Evolutionary conservation across 176 grass and related monocot species (phyloP).

Genomic region (Phoenix dactylifera): DNA sequence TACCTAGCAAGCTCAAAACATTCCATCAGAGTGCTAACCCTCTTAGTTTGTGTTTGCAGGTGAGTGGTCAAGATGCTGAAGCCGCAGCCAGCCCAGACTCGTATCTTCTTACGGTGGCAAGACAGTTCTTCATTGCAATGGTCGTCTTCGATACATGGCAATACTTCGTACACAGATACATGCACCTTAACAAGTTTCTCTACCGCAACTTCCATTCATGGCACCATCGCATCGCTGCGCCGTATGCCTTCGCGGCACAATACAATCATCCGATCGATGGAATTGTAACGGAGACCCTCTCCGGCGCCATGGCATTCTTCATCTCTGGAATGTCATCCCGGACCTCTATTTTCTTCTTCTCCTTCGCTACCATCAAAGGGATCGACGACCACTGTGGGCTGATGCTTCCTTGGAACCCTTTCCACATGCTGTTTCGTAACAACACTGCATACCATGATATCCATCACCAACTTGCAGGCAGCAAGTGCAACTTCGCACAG

Average conservation of each 20-base stretch:
- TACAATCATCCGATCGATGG: slow-evolving; percentile 58
- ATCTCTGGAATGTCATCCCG: slow-evolving; percentile 24
- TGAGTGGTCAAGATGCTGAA: too few relatives aligned
- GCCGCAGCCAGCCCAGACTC: background rate
- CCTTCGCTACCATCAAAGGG: slow-evolving; percentile 46
- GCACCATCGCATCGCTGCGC: slow-evolving; percentile 54
- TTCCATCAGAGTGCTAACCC: too few relatives aligned
- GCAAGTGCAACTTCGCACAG: slow-evolving; percentile 38
- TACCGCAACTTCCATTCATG: slow-evolving; percentile 56
- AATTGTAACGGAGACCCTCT: slow-evolving; percentile 42
- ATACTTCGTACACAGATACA: slow-evolving; percentile 44
- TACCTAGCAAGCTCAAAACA: too few relatives aligned
- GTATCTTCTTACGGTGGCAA: slow-evolving; percentile 9
- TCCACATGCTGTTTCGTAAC: slow-evolving; percentile 33
- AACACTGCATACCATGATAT: slow-evolving; percentile 54
- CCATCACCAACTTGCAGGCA: slow-evolving; percentile 53
- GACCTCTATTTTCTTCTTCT: slow-evolving; percentile 27
- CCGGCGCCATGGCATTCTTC: slow-evolving; percentile 33
- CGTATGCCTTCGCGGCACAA: slow-evolving; percentile 59
- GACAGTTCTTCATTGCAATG: slow-evolving; percentile 39
- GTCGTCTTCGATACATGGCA: slow-evolving; percentile 52
- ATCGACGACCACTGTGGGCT: slow-evolving; percentile 64
- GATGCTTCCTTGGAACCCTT: slow-evolving; percentile 40
- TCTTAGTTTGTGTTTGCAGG: too few relatives aligned
- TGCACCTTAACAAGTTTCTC: slow-evolving; percentile 42